Percentiles rank a stretch among this genome's conserved stretches.
phyloP scores from a whole-genome alignment of 257 asterid species.

The Jacaranda copaia region DNA sequence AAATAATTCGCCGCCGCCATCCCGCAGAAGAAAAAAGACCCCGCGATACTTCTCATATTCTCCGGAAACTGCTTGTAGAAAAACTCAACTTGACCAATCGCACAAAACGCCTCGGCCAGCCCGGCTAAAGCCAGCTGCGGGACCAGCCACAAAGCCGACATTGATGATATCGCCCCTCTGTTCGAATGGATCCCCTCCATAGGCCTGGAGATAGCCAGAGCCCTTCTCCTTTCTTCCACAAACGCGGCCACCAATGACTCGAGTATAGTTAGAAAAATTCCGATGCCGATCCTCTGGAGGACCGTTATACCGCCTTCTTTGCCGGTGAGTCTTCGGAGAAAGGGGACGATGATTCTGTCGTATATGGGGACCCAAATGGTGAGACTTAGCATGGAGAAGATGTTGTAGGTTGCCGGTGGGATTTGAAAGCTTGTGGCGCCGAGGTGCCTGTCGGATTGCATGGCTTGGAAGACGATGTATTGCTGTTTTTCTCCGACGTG shows the following conservation, averaged over 20 bases:
- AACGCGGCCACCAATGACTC: slow-evolving; percentile 60
- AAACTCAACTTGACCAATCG: slow-evolving; percentile 85
- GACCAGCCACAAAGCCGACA: slow-evolving; percentile 82
- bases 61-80: slow-evolving; percentile 91
- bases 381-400: slow-evolving; percentile 79
- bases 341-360: slow-evolving; percentile 79
- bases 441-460: slow-evolving; percentile 75
- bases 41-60: slow-evolving; percentile 92
- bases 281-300: slow-evolving; percentile 83
- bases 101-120: slow-evolving; percentile 72
- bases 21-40: slow-evolving; percentile 68
- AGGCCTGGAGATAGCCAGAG: slow-evolving; percentile 45
- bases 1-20: slow-evolving; percentile 71
- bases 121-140: slow-evolving; percentile 85
- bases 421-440: slow-evolving; percentile 55
- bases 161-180: slow-evolving; percentile 63
- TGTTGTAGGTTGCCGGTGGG: slow-evolving; percentile 80
- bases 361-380: slow-evolving; percentile 71
- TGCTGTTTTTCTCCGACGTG: slow-evolving; percentile 79
- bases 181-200: slow-evolving; percentile 36
- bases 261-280: slow-evolving; percentile 54
- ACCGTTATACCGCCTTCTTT: slow-evolving; percentile 74
- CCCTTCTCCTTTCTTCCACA: slow-evolving; percentile 60
- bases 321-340: slow-evolving; percentile 58
- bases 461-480: slow-evolving; percentile 87